Conservation (phyloP, 2,329 filamentous ascomycete species). For the Coleophoma crateriformis region DNA sequence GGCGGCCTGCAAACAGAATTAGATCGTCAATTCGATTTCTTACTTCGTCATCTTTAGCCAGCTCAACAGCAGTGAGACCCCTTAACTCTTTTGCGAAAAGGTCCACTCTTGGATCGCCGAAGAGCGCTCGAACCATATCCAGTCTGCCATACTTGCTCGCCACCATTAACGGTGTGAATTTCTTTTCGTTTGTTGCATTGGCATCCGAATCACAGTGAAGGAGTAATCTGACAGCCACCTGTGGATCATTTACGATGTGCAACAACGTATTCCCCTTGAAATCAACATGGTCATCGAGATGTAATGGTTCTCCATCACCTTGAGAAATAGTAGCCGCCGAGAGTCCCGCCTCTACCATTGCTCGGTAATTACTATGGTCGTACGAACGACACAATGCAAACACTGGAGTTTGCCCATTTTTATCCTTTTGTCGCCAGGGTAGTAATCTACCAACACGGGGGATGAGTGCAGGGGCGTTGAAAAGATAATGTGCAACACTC, state of each 20-base stretch:
- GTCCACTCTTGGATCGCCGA: constrained; percentile 83
- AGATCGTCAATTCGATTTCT: constrained; percentile 95
- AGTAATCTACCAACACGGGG: constrained; percentile 68
- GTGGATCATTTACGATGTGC: constrained; percentile 88
- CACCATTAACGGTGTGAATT: constrained; percentile 94
- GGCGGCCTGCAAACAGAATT: constrained; percentile 70
- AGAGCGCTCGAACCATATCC: constrained; percentile 85
- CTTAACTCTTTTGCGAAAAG: constrained; percentile 76
- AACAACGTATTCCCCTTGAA: constrained; percentile 88
- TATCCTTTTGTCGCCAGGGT: constrained; percentile 87
- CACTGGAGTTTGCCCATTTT: constrained; percentile 94
- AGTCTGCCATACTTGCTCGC: constrained; percentile 96
- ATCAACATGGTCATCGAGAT: constrained; percentile 90
- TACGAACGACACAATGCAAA: constrained; percentile 95
- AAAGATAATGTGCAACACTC: constrained; percentile 92
- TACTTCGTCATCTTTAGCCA: constrained; percentile 97
- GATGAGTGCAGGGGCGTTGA: constrained; percentile 82
- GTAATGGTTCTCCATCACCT: constrained; percentile 71
- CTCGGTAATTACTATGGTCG: constrained; percentile 79
- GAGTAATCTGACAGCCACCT: constrained; percentile 70
- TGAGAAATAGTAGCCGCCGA: constrained; percentile 69
- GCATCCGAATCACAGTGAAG: constrained; percentile 88
- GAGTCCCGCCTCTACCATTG: constrained; percentile 82
- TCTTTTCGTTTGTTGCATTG: constrained; percentile 91
- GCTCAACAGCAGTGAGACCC: constrained; percentile 87